phyloP scores from a whole-genome alignment of 805 yeast species.

The Myxozyma sirexii region DNA sequence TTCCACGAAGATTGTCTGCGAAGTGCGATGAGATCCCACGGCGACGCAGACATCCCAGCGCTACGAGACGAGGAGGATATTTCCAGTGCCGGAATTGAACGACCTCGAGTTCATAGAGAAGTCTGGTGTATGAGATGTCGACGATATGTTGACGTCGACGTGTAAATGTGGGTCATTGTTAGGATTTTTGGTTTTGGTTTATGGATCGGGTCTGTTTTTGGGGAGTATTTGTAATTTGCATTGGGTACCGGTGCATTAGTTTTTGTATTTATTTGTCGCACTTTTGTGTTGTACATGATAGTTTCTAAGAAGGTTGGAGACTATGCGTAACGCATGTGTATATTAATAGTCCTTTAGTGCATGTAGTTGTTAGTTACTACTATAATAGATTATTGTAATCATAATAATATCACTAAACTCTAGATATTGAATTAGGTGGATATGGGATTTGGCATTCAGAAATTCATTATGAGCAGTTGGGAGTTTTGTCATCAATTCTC shows the following conservation, averaged over 20 bases:
- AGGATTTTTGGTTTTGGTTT: neutral
- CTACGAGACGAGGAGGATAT: constrained; percentile 27
- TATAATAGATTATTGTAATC: neutral
- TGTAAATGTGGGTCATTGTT: neutral
- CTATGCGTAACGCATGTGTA: neutral
- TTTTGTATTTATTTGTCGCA: neutral
- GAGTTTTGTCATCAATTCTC: too few species aligned
- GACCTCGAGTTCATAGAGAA: constrained; percentile 28
- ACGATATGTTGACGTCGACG: constrained; percentile 36
- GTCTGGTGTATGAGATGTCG: constrained; percentile 44
- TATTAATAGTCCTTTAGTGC: too few species aligned
- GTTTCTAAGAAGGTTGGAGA: neutral
- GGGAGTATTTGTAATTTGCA: neutral
- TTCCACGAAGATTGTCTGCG: constrained; percentile 40
- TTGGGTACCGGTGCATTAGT: neutral
- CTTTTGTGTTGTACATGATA: neutral
- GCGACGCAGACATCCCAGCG: constrained; percentile 39
- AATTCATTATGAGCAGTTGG: too few species aligned
- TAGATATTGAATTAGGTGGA: too few species aligned
- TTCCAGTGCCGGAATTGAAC: constrained; percentile 7
- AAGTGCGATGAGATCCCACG: constrained; percentile 39
- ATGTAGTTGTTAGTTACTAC: too few species aligned
- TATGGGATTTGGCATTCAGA: too few species aligned
- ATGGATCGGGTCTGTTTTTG: neutral
- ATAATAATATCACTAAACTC: too few species aligned